Evolutionary conservation across 2,329 filamentous ascomycete genomes (phyloP), one percentile per base, ranked within the genome.

Genomic region (Microcera coccophila): DNA sequence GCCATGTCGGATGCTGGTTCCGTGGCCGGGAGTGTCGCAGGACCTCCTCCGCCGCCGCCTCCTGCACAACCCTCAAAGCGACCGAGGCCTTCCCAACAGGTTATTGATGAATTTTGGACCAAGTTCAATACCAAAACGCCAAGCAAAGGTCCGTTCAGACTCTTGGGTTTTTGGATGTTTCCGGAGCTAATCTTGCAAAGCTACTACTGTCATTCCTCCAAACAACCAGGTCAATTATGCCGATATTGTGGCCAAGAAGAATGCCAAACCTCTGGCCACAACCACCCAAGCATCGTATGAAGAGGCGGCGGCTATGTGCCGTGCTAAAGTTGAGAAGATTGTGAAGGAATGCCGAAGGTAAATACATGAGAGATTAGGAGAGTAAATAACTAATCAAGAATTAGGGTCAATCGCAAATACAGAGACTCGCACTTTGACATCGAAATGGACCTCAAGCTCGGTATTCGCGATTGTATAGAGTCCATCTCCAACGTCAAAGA

Each of bases 361-460:
- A n/a, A n/a, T n/a, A n/a, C n/a, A n/a, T n/a, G n/a, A n/a, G n/a
- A n/a, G n/a, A n/a, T n/a, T n/a, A n/a, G n/a, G n/a, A n/a, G n/a
- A n/a, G n/a, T n/a, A n/a, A n/a, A n/a, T n/a, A n/a, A n/a, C n/a
- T n/a, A n/a, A n/a, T n/a, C n/a, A n/a, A n/a, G n/a, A n/a, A n/a
- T n/a, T 17, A 77, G 86, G 8, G 72, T 89, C 44, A 95, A 95
- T 64, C 84, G 89, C 58, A 91, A 89, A 64, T 95, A 94, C 61
- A 78, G 84, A 14, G 88, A 94, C 59, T 79, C 83, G n/a, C 82
- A 93, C 62, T 95, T 95, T 60, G 85, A 95, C 61, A 81, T 95
- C 39, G 88, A 93, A 59, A 71, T 78, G 28, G 87, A 90, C 61
- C 72, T 90, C 48, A 85, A 87, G 65, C 70, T 71, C 28, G 66